Percentiles rank a stretch among this genome's conserved stretches.
Evolutionary conservation across 306 rosid species (phyloP).

Genomic region (Lagenaria siceraria): DNA sequence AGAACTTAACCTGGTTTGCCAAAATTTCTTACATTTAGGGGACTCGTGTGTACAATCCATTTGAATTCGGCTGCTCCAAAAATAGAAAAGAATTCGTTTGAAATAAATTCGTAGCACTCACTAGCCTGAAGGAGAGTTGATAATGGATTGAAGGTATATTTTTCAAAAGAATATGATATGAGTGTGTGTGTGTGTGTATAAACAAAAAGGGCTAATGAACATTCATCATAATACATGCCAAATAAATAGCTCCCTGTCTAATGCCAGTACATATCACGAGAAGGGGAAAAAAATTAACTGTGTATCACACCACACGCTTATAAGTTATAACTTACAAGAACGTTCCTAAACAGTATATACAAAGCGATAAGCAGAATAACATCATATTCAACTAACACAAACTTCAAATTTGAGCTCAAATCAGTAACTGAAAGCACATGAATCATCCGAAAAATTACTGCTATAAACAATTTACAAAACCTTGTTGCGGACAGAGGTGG

Average conservation of each 20-base stretch:
- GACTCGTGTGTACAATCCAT: not conserved
- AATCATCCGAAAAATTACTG: not conserved
- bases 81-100: not conserved
- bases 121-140: not conserved
- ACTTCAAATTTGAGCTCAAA: not conserved
- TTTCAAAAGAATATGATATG: not conserved
- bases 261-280: not conserved
- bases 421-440: not conserved
- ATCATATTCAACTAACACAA: not conserved
- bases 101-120: not conserved
- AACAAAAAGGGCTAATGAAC: not conserved
- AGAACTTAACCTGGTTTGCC: not conserved
- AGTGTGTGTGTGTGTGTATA: not conserved
- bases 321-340: not conserved
- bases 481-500: slow-evolving; percentile 70
- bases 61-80: not conserved
- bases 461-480: slow-evolving; percentile 16
- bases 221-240: not conserved
- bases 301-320: not conserved
- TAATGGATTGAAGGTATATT: not conserved
- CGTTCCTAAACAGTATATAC: not conserved
- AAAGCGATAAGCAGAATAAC: not conserved
- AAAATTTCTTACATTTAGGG: not conserved
- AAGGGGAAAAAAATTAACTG: not conserved
- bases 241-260: not conserved